These are phyloP conservation scores for Mucor circinelloides DNA, from an alignment of 371 early-diverging fungal species.

Conservation along the genomic window DNA sequence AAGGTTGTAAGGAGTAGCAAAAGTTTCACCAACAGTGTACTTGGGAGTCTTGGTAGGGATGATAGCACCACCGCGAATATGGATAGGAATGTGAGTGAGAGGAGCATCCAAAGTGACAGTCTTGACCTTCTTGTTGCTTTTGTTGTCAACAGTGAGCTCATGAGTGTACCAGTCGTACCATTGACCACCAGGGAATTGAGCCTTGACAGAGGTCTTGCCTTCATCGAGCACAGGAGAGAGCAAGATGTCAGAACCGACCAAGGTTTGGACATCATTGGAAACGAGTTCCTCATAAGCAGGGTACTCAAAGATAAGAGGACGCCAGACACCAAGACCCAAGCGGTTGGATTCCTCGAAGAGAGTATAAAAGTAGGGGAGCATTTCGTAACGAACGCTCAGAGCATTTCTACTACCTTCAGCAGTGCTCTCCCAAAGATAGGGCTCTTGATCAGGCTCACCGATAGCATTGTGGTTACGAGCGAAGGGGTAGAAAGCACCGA, in stretches of 20 bases:
- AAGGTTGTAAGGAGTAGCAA: slow-evolving; percentile 43
- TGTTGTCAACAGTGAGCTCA: slow-evolving; percentile 11
- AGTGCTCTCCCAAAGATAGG: slow-evolving; percentile 55
- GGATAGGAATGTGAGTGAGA: slow-evolving; percentile 49
- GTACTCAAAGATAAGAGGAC: slow-evolving; percentile 46
- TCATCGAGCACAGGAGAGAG: slow-evolving; percentile 58
- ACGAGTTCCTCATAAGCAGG: slow-evolving; percentile 23
- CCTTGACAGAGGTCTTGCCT: slow-evolving; percentile 45
- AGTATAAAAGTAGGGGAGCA: slow-evolving; percentile 72
- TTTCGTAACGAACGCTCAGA: slow-evolving; percentile 60
- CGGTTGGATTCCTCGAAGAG: slow-evolving; percentile 59
- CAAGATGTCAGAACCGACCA: slow-evolving; percentile 51
- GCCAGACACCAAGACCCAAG: slow-evolving; percentile 47
- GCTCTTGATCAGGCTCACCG: slow-evolving; percentile 58
- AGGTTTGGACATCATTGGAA: slow-evolving; percentile 34
- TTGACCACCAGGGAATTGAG: slow-evolving; percentile 55
- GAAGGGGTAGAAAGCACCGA: slow-evolving; percentile 83
- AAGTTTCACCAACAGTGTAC: slow-evolving; percentile 50
- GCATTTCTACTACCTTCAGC: slow-evolving; percentile 52
- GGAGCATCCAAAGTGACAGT: slow-evolving; percentile 43
- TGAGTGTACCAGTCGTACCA: slow-evolving; percentile 60
- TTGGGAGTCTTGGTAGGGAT: slow-evolving; percentile 53
- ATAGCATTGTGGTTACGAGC: slow-evolving; percentile 61
- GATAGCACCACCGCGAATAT: slow-evolving; percentile 52
- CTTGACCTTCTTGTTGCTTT: slow-evolving; percentile 7